Percentiles rank a stretch among this genome's conserved stretches.
Conservation (phyloP, 495 filamentous ascomycete genomes). For the Penicillium robsamsonii region DNA sequence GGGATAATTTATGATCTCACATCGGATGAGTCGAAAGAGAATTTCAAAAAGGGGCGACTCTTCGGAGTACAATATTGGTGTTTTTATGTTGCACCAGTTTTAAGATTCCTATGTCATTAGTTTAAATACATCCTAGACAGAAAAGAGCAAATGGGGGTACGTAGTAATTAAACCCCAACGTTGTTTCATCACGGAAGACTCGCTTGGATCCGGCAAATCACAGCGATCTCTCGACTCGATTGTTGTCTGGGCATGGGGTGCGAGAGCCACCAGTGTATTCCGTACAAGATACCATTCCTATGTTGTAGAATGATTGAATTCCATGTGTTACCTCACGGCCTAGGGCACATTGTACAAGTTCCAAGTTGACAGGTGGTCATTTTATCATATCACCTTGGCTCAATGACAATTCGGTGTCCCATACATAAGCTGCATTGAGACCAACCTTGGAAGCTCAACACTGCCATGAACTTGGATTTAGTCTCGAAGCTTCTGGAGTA, state of each 20-base stretch:
- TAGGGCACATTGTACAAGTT: background rate
- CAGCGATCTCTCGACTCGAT: background rate
- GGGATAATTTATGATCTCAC: background rate
- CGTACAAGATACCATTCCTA: background rate
- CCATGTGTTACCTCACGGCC: background rate
- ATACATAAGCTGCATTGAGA: background rate
- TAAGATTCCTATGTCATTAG: background rate
- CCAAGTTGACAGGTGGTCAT: background rate
- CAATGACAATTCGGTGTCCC: background rate
- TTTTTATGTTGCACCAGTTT: background rate
- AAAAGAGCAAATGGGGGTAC: background rate
- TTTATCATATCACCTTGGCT: background rate
- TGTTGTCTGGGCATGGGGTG: background rate
- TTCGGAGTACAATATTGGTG: background rate
- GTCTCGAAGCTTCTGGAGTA: background rate
- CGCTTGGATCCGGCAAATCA: constrained; percentile 4
- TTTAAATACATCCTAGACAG: background rate
- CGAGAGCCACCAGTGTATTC: background rate
- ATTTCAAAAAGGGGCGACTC: background rate
- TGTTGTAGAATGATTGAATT: background rate
- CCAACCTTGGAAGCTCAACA: too few species aligned
- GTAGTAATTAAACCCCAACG: background rate
- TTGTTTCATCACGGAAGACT: background rate
- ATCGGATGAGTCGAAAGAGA: background rate
- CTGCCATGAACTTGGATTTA: background rate